phyloP scores from a whole-genome alignment of 805 yeast species.

The Candida caryicola region DNA sequence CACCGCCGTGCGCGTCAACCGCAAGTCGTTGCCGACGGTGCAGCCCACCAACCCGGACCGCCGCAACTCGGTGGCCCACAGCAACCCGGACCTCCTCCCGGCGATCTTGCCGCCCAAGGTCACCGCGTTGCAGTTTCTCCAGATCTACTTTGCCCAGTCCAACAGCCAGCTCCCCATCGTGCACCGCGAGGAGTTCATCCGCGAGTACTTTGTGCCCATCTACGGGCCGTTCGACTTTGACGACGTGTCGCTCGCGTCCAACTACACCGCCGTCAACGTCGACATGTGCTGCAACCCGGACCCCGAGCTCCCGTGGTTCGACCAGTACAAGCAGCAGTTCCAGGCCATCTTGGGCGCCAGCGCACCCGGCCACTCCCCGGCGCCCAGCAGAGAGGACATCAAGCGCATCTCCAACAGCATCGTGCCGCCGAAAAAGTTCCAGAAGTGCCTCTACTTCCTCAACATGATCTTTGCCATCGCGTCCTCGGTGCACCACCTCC shows the following conservation, averaged over 20 bases:
- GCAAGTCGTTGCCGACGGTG: slow-evolving; percentile 13
- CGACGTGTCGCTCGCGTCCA: slow-evolving; percentile 56
- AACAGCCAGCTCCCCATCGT: slow-evolving; percentile 82
- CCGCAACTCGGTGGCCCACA: slow-evolving; percentile 14
- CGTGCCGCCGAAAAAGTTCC: slow-evolving; percentile 46
- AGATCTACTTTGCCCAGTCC: slow-evolving; percentile 70
- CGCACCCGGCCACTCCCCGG: neutral
- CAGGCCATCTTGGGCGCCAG: slow-evolving; percentile 9
- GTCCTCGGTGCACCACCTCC: slow-evolving; percentile 67
- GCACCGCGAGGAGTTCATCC: slow-evolving; percentile 75
- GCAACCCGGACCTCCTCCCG: slow-evolving; percentile 26
- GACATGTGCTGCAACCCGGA: neutral
- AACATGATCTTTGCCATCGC: slow-evolving; percentile 80
- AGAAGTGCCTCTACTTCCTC: slow-evolving; percentile 62
- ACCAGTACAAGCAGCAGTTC: slow-evolving; percentile 36
- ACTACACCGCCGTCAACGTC: slow-evolving; percentile 47
- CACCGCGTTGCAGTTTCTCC: slow-evolving; percentile 63
- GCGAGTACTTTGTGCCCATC: slow-evolving; percentile 67
- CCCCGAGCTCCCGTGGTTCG: slow-evolving; percentile 40
- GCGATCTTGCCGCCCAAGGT: slow-evolving; percentile 66
- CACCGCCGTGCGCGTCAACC: slow-evolving; percentile 66
- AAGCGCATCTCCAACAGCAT: slow-evolving; percentile 33
- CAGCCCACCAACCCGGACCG: slow-evolving; percentile 8
- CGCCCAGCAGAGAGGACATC: slow-evolving; percentile 5
- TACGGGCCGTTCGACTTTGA: slow-evolving; percentile 63